Percentiles rank a stretch among this genome's conserved stretches.
Evolutionary conservation across 1,139 yeast species (phyloP).

Genomic region (Zygoascus hellenicus): DNA sequence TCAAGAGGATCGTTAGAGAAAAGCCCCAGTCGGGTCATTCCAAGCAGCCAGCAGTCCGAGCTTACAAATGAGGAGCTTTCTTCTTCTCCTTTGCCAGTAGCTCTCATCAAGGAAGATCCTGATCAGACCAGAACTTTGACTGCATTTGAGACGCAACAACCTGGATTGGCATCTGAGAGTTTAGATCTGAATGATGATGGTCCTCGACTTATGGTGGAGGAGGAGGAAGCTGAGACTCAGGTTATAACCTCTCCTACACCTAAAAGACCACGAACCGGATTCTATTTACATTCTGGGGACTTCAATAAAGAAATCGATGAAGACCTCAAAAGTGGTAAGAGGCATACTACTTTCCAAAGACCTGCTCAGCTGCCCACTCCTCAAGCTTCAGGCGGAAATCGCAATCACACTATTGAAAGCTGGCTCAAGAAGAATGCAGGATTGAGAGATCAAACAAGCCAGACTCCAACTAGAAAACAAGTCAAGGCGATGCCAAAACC

Average conservation of each 20-base stretch:
- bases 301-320: conserved; percentile 19
- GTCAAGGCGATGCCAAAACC: too few relatives aligned
- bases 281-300: conserved; percentile 3
- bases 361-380: conserved; percentile 10
- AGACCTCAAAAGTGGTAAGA: conserved; percentile 16
- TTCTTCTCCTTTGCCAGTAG: conserved; percentile 3
- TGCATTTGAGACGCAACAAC: conserved; percentile 4
- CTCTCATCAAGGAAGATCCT: conserved; percentile 6
- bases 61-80: conserved; percentile 7
- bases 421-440: conserved; percentile 3
- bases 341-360: conserved; percentile 14
- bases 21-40: conserved; percentile 2
- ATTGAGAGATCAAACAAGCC: conserved; percentile 8
- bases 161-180: conserved; percentile 2
- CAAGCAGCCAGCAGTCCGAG: conserved; percentile 6
- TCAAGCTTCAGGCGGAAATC: neutral
- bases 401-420: conserved; percentile 10
- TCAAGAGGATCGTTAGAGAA: neutral
- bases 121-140: neutral
- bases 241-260: conserved; percentile 1
- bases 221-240: conserved; percentile 5
- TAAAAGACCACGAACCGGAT: neutral
- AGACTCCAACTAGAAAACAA: conserved; percentile 9
- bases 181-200: conserved; percentile 8
- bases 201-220: neutral